phyloP scores from a whole-genome alignment of 1,284 basidiomycete genomes.

The Exobasidium cylindrosporum region DNA sequence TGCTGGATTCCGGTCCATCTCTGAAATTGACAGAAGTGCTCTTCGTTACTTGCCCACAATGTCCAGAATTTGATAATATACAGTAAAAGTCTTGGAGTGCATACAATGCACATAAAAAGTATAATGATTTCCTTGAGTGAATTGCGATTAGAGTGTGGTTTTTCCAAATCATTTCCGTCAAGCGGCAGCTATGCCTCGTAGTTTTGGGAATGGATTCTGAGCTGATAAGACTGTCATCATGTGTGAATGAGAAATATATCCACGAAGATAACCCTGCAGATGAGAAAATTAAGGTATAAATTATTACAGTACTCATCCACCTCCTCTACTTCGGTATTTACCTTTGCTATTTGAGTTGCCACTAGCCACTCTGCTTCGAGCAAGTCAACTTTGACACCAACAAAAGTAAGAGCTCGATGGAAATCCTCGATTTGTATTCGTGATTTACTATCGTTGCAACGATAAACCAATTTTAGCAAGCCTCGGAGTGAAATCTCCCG shows the following conservation, averaged over 20 bases:
- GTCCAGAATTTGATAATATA: neutral
- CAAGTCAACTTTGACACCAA: constrained; percentile 54
- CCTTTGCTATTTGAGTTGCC: constrained; percentile 80
- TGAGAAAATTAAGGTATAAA: neutral
- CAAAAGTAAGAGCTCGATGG: constrained; percentile 25
- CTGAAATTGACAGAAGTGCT: constrained; percentile 18
- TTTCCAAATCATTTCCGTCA: too few relatives aligned
- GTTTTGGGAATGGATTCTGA: constrained; percentile 74
- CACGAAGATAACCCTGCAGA: constrained; percentile 72
- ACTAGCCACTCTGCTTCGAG: constrained; percentile 92
- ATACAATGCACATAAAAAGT: too few relatives aligned
- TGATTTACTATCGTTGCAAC: constrained; percentile 37
- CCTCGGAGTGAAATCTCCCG: constrained; percentile 80
- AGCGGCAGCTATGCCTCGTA: neutral
- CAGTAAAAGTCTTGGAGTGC: neutral
- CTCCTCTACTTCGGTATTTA: neutral
- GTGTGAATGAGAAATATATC: constrained; percentile 93
- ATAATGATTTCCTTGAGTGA: too few relatives aligned
- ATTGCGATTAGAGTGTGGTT: too few relatives aligned
- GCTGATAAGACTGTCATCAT: constrained; percentile 85
- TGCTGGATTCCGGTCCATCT: constrained; percentile 21
- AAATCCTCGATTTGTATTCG: constrained; percentile 27
- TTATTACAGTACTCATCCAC: constrained; percentile 5
- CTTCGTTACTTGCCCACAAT: constrained; percentile 6
- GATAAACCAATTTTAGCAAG: constrained; percentile 80